Evolutionary conservation across 345 rosid genomes (phyloP).

Genomic region (Corchorus olitorius): DNA sequence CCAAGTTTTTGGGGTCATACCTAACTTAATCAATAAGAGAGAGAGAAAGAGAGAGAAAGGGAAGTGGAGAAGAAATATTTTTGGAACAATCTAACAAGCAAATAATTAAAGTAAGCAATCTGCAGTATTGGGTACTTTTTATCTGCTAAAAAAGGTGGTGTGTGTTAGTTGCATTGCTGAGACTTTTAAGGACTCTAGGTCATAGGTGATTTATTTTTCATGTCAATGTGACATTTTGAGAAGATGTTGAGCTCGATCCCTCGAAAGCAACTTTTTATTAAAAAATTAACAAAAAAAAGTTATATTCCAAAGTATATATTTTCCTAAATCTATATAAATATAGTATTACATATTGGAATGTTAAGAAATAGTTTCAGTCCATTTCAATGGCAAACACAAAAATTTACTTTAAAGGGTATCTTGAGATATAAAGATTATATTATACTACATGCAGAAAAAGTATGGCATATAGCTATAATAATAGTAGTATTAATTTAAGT

Average conservation of each 20-base stretch:
- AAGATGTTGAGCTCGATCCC: neutral
- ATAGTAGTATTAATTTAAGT: no score
- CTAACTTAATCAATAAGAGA: slow-evolving; percentile 16
- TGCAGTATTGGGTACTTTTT: neutral
- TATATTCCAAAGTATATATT: slow-evolving; percentile 14
- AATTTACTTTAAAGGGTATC: slow-evolving; percentile 6
- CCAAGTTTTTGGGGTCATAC: slow-evolving; percentile 11
- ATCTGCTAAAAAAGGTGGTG: slow-evolving; percentile 13
- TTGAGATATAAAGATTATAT: neutral
- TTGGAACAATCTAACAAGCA: slow-evolving; percentile 6
- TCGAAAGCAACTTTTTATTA: slow-evolving; percentile 28
- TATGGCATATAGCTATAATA: neutral
- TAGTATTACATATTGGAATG: slow-evolving; percentile 19
- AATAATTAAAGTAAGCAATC: slow-evolving; percentile 20
- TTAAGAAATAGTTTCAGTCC: neutral
- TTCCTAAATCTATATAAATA: neutral
- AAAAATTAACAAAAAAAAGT: neutral
- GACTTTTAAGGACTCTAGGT: slow-evolving; percentile 7
- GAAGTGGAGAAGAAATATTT: neutral
- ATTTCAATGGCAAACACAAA: neutral
- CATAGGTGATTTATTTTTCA: slow-evolving; percentile 25
- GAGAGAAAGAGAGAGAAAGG: neutral
- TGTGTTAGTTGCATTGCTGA: slow-evolving; percentile 15
- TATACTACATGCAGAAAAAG: neutral
- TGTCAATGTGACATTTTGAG: slow-evolving; percentile 24